Conservation (phyloP, 768 basidiomycete species). For the Mycena epipterygia region DNA sequence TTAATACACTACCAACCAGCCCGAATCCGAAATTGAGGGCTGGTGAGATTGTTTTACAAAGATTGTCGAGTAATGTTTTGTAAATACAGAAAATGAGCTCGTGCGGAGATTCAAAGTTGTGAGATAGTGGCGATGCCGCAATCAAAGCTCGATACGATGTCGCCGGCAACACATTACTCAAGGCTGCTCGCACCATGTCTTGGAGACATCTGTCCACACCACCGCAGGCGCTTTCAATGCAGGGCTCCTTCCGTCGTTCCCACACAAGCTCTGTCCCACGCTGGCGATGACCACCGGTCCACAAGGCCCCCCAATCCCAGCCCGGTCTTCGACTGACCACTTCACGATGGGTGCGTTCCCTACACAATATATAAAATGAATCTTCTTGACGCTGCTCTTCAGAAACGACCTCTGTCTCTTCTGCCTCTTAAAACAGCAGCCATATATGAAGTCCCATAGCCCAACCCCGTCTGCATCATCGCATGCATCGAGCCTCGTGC, state of each 20-base stretch:
- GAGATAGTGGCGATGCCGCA: neutral
- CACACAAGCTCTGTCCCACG: neutral
- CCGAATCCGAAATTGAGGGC: neutral
- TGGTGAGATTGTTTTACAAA: neutral
- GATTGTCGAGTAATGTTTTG: neutral
- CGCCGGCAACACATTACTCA: neutral
- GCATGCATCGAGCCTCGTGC: neutral
- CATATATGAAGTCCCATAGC: no score
- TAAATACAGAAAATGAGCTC: neutral
- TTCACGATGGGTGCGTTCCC: no score
- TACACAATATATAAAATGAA: no score
- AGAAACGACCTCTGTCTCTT: no score
- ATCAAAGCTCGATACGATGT: neutral
- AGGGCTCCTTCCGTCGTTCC: neutral
- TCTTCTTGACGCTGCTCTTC: no score
- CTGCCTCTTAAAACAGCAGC: no score
- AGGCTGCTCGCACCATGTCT: neutral
- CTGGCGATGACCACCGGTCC: neutral
- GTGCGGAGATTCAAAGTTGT: neutral
- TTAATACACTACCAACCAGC: neutral
- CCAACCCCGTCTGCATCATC: neutral
- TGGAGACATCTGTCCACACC: neutral
- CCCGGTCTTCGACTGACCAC: no score
- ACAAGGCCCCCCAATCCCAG: no score
- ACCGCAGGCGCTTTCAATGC: neutral